These are phyloP conservation scores for Podospora tetraspora DNA, from an alignment of 495 filamentous ascomycete species.

Conservation along the genomic window DNA sequence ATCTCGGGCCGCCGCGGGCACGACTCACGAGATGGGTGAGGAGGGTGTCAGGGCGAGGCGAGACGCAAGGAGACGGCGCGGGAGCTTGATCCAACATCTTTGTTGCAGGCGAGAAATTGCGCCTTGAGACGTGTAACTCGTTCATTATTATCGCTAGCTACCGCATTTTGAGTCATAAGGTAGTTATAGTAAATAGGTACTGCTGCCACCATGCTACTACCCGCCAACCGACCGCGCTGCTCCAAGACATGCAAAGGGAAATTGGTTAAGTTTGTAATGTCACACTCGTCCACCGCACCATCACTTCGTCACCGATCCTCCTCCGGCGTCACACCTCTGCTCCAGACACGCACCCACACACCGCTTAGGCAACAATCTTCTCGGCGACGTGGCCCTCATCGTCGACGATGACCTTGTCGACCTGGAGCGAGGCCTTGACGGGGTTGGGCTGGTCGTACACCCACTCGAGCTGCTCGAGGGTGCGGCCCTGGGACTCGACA, in stretches of 20 bases:
- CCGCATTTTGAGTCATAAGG: neutral
- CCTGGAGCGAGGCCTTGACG: constrained; percentile 46
- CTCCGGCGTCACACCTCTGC: too few relatives aligned
- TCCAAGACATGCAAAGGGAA: neutral
- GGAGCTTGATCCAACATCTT: neutral
- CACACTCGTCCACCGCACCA: neutral
- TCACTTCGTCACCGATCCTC: too few relatives aligned
- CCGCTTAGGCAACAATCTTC: constrained; percentile 36
- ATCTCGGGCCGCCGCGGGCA: too few relatives aligned
- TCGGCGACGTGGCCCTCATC: constrained; percentile 49
- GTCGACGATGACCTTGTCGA: constrained; percentile 51
- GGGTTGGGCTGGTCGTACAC: constrained; percentile 47
- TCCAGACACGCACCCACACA: neutral
- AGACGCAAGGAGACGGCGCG: neutral
- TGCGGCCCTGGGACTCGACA: constrained; percentile 47
- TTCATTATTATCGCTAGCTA: neutral
- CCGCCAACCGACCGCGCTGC: neutral
- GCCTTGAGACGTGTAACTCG: neutral
- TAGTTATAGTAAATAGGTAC: neutral
- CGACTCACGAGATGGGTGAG: neutral
- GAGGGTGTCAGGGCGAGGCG: too few relatives aligned
- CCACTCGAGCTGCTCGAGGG: constrained; percentile 49
- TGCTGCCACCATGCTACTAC: neutral
- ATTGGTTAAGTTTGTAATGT: neutral
- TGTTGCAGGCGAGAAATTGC: too few relatives aligned